phyloP scores from a whole-genome alignment of 2,329 filamentous ascomycete genomes.

The Monosporascus sp. region DNA sequence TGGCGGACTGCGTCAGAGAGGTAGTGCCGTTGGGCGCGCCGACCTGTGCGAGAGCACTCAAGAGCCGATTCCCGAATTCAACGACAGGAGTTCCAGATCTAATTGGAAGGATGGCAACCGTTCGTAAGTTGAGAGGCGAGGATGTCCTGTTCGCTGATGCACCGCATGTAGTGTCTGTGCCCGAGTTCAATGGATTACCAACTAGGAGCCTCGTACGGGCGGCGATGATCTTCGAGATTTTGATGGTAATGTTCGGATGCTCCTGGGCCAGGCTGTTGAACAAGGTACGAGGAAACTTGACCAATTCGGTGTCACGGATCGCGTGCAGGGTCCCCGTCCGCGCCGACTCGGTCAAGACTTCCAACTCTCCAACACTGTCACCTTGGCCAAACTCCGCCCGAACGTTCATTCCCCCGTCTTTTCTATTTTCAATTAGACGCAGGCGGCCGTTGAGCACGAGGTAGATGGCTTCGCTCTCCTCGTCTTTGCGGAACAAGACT shows the following conservation, averaged over 20 bases:
- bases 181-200: conserved; percentile 68
- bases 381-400: conserved; percentile 93
- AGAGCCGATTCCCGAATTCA: conserved; percentile 85
- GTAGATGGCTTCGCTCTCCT: conserved; percentile 97
- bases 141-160: conserved; percentile 63
- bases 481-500: conserved; percentile 86
- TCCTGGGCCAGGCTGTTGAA: conserved; percentile 98
- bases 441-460: conserved; percentile 93
- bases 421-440: conserved; percentile 74
- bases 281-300: conserved; percentile 89
- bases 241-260: conserved; percentile 96
- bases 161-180: conserved; percentile 55
- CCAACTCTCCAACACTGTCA: conserved; percentile 93
- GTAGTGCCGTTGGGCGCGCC: conserved; percentile 86
- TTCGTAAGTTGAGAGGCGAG: conserved; percentile 87
- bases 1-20: conserved; percentile 86
- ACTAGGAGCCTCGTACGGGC: conserved; percentile 87
- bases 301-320: conserved; percentile 92
- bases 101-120: conserved; percentile 86
- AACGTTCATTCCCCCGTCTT: conserved; percentile 77
- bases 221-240: conserved; percentile 97
- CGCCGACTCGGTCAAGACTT: conserved; percentile 90
- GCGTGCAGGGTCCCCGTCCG: conserved; percentile 91
- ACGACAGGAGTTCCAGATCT: conserved; percentile 88
- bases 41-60: conserved; percentile 84